These are phyloP conservation scores for Penicillium cinerascens DNA, from an alignment of 495 filamentous ascomycete genomes.

Conservation along the genomic window DNA sequence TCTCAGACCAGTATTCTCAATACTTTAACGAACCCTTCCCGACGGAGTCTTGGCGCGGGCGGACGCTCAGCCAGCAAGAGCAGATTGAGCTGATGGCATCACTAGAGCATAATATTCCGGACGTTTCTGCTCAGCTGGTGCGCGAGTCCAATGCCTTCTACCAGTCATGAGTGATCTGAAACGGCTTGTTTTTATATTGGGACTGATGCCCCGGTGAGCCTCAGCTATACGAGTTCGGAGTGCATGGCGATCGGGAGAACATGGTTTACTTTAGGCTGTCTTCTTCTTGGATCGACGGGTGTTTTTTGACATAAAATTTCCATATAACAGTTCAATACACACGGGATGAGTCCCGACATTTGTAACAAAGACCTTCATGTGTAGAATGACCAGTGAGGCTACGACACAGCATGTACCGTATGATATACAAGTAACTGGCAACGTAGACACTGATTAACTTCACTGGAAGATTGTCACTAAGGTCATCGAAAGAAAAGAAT, in stretches of 20 bases:
- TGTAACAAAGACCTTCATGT: not conserved
- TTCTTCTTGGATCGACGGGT: slow-evolving; percentile 8
- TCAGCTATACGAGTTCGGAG: not conserved
- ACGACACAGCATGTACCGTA: not conserved
- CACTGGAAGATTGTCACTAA: not conserved
- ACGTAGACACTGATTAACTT: not conserved
- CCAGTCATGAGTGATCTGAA: slow-evolving; percentile 33
- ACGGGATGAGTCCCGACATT: not conserved
- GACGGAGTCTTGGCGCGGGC: slow-evolving; percentile 47
- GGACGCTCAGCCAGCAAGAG: slow-evolving; percentile 66
- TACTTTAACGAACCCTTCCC: slow-evolving; percentile 47
- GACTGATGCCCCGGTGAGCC: not conserved
- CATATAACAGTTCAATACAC: not conserved
- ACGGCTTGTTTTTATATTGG: not conserved
- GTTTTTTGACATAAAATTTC: slow-evolving; percentile 13
- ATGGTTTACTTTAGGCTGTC: slow-evolving; percentile 3
- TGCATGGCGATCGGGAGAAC: slow-evolving; percentile 3
- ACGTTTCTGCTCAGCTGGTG: slow-evolving; percentile 46
- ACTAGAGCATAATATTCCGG: slow-evolving; percentile 58
- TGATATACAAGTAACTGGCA: not conserved
- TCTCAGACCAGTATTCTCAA: slow-evolving; percentile 49
- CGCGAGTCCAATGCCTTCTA: slow-evolving; percentile 60
- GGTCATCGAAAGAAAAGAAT: too few species aligned
- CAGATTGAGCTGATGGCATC: slow-evolving; percentile 67
- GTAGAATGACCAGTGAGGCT: not conserved